These are phyloP conservation scores for Pythium phragmiticola DNA, from an alignment of 352 stramenopile genomes.

Conservation along the genomic window DNA sequence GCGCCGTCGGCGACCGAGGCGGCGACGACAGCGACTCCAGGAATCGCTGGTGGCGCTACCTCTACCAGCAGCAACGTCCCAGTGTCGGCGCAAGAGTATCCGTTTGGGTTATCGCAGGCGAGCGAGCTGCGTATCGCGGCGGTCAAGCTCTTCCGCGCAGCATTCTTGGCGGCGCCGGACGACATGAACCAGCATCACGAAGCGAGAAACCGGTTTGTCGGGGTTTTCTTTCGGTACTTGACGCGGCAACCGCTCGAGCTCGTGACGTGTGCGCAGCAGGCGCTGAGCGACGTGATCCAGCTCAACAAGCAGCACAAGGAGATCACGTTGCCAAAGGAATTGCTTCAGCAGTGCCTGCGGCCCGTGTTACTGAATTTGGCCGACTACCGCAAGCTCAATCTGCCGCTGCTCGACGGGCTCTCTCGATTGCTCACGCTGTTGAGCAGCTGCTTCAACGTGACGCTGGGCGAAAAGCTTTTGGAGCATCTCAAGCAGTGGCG, in stretches of 20 bases:
- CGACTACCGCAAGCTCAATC: slow-evolving; percentile 96
- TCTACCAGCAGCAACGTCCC: slow-evolving; percentile 21
- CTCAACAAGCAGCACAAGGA: slow-evolving; percentile 89
- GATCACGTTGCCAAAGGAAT: slow-evolving; percentile 91
- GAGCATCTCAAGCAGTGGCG: slow-evolving; percentile 95
- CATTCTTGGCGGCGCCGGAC: slow-evolving; percentile 78
- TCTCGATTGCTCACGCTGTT: slow-evolving; percentile 92
- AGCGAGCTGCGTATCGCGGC: slow-evolving; percentile 85
- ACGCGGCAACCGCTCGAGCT: slow-evolving; percentile 83
- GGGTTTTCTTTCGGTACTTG: slow-evolving; percentile 90
- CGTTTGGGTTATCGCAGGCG: slow-evolving; percentile 79
- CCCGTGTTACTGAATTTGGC: slow-evolving; percentile 96
- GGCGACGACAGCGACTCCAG: neutral
- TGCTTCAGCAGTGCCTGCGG: slow-evolving; percentile 94
- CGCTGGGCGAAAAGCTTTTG: slow-evolving; percentile 96
- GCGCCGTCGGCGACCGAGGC: neutral
- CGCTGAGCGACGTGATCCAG: slow-evolving; percentile 79
- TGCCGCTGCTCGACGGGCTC: slow-evolving; percentile 93
- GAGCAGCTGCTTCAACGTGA: slow-evolving; percentile 97
- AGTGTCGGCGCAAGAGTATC: slow-evolving; percentile 81
- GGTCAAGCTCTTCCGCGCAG: slow-evolving; percentile 84
- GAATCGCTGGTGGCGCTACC: neutral
- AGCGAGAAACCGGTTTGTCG: slow-evolving; percentile 82
- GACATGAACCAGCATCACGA: slow-evolving; percentile 87
- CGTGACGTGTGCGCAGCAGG: slow-evolving; percentile 76